These are phyloP conservation scores for Raphanus raphanistrum DNA, from an alignment of 345 rosid genomes.

Conservation along the genomic window DNA sequence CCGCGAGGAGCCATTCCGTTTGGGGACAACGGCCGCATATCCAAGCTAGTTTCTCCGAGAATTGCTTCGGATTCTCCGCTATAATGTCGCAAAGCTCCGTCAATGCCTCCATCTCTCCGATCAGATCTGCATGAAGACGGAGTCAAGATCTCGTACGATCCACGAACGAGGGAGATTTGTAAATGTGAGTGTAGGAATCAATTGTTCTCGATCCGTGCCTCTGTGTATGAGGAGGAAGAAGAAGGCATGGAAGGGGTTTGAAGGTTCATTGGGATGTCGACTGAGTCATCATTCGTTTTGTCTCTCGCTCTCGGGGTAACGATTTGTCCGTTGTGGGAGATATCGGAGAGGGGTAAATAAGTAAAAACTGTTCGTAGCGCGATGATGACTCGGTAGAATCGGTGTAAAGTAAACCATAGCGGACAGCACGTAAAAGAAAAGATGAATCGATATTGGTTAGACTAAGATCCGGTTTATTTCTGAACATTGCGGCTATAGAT, in stretches of 20 bases:
- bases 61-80: slow-evolving; percentile 71
- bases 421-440: background rate
- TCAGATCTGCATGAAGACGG: slow-evolving; percentile 36
- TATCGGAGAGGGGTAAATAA: background rate
- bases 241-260: slow-evolving; percentile 30
- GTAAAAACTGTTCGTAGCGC: background rate
- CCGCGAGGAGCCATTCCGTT: slow-evolving; percentile 56
- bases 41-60: slow-evolving; percentile 81
- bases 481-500: background rate
- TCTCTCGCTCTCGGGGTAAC: background rate
- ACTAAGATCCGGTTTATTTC: background rate
- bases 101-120: slow-evolving; percentile 70
- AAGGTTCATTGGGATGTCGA: slow-evolving; percentile 21
- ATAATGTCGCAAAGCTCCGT: slow-evolving; percentile 82
- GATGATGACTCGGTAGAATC: slow-evolving; percentile 1
- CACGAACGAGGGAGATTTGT: slow-evolving; percentile 8
- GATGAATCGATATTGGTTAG: background rate
- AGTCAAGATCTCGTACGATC: slow-evolving; percentile 29
- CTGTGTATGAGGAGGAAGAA: slow-evolving; percentile 10
- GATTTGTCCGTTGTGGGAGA: slow-evolving; percentile 27
- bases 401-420: background rate
- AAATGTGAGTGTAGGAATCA: slow-evolving; percentile 11
- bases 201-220: slow-evolving; percentile 5
- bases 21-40: slow-evolving; percentile 91
- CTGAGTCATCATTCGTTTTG: slow-evolving; percentile 22